Percentiles rank a stretch among this genome's conserved stretches.
These are phyloP conservation scores for Gypsophila paniculata DNA, from an alignment of 179 eudicot species.

Conservation along the genomic window DNA sequence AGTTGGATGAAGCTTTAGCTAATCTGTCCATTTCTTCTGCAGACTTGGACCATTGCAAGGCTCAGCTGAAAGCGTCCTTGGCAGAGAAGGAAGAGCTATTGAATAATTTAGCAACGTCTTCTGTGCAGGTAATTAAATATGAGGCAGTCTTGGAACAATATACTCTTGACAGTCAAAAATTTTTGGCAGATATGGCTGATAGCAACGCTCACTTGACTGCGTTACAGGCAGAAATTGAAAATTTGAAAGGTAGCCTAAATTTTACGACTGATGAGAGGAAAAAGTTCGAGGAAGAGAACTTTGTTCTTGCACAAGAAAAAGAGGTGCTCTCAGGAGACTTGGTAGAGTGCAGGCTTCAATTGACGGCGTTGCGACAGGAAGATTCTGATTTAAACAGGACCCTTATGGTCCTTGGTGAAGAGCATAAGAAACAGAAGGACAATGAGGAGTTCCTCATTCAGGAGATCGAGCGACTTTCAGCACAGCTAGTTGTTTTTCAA, in stretches of 20 bases:
- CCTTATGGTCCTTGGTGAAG: constrained; percentile 26
- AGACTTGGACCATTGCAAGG: constrained; percentile 46
- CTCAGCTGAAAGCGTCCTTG: constrained; percentile 40
- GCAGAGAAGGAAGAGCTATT: constrained; percentile 45
- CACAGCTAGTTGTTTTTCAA: constrained; percentile 33
- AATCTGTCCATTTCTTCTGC: constrained; percentile 40
- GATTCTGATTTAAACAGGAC: constrained; percentile 26
- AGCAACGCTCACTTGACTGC: constrained; percentile 36
- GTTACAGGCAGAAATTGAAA: constrained; percentile 34
- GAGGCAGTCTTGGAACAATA: constrained; percentile 38
- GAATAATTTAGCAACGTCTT: constrained; percentile 29
- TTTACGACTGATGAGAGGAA: constrained; percentile 27
- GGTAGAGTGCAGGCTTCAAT: constrained; percentile 35
- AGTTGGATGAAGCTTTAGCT: constrained; percentile 43
- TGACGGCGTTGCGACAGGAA: constrained; percentile 40
- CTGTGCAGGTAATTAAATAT: constrained; percentile 49
- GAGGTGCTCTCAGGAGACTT: constrained; percentile 36
- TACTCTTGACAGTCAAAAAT: constrained; percentile 38
- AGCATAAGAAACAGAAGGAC: constrained; percentile 30
- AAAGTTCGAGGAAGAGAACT: constrained; percentile 32
- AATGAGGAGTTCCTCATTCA: constrained; percentile 29
- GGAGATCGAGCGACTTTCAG: constrained; percentile 37
- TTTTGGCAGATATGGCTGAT: constrained; percentile 42
- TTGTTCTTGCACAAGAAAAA: constrained; percentile 26
- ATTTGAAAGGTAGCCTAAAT: constrained; percentile 31